Conservation (phyloP, 441 rosid species). For the Eugenia klotzschiana region DNA sequence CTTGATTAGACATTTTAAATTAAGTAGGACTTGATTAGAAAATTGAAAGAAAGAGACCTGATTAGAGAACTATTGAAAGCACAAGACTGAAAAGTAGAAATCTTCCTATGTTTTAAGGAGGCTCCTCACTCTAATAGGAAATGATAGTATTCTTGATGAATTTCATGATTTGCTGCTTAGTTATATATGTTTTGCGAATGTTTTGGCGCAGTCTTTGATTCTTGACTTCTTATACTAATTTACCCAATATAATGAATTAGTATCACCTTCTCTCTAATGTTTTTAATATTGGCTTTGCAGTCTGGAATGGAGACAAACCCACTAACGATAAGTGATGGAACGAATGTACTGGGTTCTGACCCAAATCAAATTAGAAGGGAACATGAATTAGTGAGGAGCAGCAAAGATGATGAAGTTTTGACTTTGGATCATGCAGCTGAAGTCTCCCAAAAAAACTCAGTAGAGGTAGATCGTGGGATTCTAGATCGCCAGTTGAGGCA, state of each 20-base stretch:
- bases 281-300: conserved; percentile 19
- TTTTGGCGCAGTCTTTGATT: background rate
- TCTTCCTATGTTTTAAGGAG: background rate
- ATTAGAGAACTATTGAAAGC: background rate
- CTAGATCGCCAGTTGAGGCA: conserved; percentile 4
- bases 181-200: background rate
- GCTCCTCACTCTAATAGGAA: background rate
- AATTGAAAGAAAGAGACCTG: background rate
- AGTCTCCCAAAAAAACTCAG: conserved; percentile 13
- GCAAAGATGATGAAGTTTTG: conserved; percentile 13
- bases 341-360: conserved; percentile 15
- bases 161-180: background rate
- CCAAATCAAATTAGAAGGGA: conserved; percentile 21
- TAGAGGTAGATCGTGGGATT: conserved; percentile 30
- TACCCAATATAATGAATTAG: background rate
- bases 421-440: conserved; percentile 21
- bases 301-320: conserved; percentile 13
- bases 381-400: conserved; percentile 17
- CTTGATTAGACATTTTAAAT: background rate
- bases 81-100: background rate
- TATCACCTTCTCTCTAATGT: background rate
- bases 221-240: background rate
- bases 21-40: background rate
- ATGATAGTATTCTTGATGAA: background rate
- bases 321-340: conserved; percentile 14